Conservation (phyloP, 352 stramenopile species). For the Peronospora tabacina region DNA sequence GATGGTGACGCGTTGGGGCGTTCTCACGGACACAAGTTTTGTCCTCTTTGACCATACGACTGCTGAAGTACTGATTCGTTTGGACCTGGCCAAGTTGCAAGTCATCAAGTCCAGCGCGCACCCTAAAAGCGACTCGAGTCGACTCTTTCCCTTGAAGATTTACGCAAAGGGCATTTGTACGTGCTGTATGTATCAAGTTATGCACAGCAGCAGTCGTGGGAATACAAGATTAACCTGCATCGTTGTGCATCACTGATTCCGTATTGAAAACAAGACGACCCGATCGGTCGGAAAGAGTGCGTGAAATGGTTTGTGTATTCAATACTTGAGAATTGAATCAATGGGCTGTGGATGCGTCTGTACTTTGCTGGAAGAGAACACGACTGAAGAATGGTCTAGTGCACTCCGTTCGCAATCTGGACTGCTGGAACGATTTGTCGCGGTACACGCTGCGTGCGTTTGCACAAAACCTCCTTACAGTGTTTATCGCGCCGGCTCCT, state of each 20-base stretch:
- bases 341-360: background rate
- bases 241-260: conserved; percentile 66
- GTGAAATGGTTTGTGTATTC: conserved; percentile 17
- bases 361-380: background rate
- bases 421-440: too few species aligned
- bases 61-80: conserved; percentile 54
- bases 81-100: conserved; percentile 76
- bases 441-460: too few species aligned
- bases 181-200: conserved; percentile 70
- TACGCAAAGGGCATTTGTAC: conserved; percentile 63
- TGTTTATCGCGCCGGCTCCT: too few species aligned
- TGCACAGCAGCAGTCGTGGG: conserved; percentile 70
- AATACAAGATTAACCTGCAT: conserved; percentile 73
- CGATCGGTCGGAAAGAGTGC: conserved; percentile 1
- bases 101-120: conserved; percentile 49
- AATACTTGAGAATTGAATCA: conserved; percentile 11
- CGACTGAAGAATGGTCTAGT: background rate
- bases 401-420: too few species aligned
- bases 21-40: conserved; percentile 73
- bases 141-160: conserved; percentile 62
- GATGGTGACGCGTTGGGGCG: conserved; percentile 62
- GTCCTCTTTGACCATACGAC: conserved; percentile 75
- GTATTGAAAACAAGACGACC: conserved; percentile 8
- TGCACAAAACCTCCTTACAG: too few species aligned
- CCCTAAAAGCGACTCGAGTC: conserved; percentile 43